Evolutionary conservation across 108 stramenopile species (phyloP).

Genomic region (Tribonema minus): DNA sequence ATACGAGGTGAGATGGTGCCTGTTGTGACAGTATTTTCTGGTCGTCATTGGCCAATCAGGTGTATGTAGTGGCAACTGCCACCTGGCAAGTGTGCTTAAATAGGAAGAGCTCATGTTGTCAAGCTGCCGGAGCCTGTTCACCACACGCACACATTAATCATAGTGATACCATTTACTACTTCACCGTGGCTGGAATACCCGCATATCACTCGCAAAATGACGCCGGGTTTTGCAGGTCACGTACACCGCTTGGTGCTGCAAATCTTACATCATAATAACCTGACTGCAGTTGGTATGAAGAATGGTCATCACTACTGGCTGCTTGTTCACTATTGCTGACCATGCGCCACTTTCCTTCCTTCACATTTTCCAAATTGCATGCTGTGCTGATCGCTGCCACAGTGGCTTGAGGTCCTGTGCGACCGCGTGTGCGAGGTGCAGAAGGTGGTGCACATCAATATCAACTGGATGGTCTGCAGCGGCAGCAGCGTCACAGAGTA

Average conservation of each 20-base stretch:
- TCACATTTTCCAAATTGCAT: not conserved
- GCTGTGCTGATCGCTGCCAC: not conserved
- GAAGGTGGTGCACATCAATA: constrained; percentile 4
- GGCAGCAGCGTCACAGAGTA: constrained; percentile 6
- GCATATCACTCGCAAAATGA: no score
- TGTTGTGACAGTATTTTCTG: not conserved
- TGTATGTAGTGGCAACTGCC: not conserved
- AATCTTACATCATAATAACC: no score
- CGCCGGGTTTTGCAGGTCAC: no score
- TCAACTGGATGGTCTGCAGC: constrained; percentile 26
- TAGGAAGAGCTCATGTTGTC: no score
- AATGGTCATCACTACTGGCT: not conserved
- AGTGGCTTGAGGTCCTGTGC: not conserved
- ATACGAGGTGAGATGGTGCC: not conserved
- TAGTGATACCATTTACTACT: no score
- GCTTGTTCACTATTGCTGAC: not conserved
- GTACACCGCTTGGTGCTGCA: no score
- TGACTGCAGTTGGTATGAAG: not conserved
- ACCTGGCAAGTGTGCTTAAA: no score
- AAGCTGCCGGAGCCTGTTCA: no score
- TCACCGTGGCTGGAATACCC: no score
- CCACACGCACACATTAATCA: no score
- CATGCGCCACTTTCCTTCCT: not conserved
- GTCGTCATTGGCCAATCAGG: not conserved
- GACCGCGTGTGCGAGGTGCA: not conserved